phyloP scores from a whole-genome alignment of 192 early-diverging fungal species.

The Rhizophlyctis rosea region DNA sequence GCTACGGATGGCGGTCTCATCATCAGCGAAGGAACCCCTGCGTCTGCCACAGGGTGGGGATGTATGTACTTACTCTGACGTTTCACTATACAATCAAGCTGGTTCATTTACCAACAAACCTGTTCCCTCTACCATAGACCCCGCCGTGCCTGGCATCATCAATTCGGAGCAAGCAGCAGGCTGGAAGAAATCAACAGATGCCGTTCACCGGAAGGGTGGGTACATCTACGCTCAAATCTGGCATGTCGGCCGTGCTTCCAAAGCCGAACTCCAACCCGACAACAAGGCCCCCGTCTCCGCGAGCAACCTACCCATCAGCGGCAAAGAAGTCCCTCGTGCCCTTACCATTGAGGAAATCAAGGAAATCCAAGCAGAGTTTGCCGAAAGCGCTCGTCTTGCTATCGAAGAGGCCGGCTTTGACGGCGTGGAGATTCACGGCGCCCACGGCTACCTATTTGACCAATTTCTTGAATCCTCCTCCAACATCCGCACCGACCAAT shows the following conservation, averaged over 20 bases:
- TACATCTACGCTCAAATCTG: conserved; percentile 58
- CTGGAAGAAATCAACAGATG: conserved; percentile 53
- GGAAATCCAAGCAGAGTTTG: conserved; percentile 59
- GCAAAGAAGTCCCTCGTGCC: conserved; percentile 45
- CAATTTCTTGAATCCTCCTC: conserved; percentile 77
- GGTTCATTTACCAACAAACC: conserved; percentile 5
- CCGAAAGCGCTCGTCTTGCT: conserved; percentile 63
- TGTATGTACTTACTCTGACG: conserved; percentile 18
- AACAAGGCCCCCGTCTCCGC: conserved; percentile 37
- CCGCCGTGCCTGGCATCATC: conserved; percentile 29
- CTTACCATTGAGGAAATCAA: conserved; percentile 69
- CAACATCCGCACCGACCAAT: conserved; percentile 85
- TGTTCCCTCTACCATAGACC: neutral
- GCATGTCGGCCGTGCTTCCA: conserved; percentile 43
- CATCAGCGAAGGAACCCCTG: conserved; percentile 39
- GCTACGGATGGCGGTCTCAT: conserved; percentile 45
- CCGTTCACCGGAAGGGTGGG: conserved; percentile 54
- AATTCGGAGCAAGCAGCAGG: conserved; percentile 35
- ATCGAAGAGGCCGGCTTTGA: conserved; percentile 81
- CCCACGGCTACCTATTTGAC: conserved; percentile 89
- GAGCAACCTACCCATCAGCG: conserved; percentile 20
- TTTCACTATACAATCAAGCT: neutral
- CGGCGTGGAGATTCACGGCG: conserved; percentile 67
- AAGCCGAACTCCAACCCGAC: conserved; percentile 29
- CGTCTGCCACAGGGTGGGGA: conserved; percentile 14